Conservation (phyloP, 768 basidiomycete species). For the Calocera cornea region DNA sequence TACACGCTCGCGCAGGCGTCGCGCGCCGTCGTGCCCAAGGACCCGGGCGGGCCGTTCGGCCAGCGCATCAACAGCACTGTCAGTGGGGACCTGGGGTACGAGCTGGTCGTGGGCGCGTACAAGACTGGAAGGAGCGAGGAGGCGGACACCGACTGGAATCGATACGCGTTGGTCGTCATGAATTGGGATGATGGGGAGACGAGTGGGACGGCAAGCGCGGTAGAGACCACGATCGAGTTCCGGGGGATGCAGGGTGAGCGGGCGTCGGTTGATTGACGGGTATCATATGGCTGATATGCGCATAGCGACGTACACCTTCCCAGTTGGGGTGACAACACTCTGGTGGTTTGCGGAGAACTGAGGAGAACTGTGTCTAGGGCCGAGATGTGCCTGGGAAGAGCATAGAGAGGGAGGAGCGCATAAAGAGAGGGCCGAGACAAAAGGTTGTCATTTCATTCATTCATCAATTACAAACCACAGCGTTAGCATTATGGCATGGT, state of each 20-base stretch:
- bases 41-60: conserved; percentile 53
- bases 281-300: not conserved
- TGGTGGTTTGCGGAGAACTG: conserved; percentile 30
- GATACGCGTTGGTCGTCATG: conserved; percentile 60
- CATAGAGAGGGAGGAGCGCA: not conserved
- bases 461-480: not conserved
- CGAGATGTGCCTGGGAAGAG: not conserved
- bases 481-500: not conserved
- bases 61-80: conserved; percentile 53
- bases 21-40: conserved; percentile 57
- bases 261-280: not conserved
- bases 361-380: not conserved
- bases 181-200: conserved; percentile 34
- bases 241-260: conserved; percentile 38
- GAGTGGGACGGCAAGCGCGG: conserved; percentile 34
- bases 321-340: conserved; percentile 52
- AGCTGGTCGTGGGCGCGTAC: conserved; percentile 51
- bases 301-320: conserved; percentile 60
- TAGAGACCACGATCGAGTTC: conserved; percentile 49
- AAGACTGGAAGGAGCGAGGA: conserved; percentile 37
- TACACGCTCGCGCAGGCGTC: conserved; percentile 64
- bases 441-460: not conserved
- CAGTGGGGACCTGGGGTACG: conserved; percentile 43
- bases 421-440: too few species aligned
- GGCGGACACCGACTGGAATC: conserved; percentile 40